phyloP scores from a whole-genome alignment of 2,329 filamentous ascomycete genomes.

The Rosellinia necatrix region DNA sequence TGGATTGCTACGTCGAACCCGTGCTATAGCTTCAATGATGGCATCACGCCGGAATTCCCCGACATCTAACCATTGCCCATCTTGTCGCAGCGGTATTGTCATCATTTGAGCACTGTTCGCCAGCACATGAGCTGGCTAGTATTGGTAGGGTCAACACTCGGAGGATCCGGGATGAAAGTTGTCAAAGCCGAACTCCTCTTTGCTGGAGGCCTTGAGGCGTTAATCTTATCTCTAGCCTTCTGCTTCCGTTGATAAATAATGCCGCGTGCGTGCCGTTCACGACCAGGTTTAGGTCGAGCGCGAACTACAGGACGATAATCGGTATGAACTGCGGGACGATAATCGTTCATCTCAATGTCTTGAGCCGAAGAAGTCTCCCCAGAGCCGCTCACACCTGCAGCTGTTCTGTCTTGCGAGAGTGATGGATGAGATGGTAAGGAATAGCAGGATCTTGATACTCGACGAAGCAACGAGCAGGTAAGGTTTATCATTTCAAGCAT shows the following conservation, averaged over 20 bases:
- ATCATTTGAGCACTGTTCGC: slow-evolving; percentile 16
- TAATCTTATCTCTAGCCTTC: slow-evolving; percentile 16
- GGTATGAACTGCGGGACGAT: slow-evolving; percentile 13
- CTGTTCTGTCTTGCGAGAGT: slow-evolving; percentile 31
- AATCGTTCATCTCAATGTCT: slow-evolving; percentile 16
- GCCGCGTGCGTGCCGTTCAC: slow-evolving; percentile 13
- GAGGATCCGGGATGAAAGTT: slow-evolving; percentile 16
- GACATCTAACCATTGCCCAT: slow-evolving; percentile 1
- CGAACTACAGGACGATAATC: slow-evolving; percentile 16
- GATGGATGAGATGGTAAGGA: slow-evolving; percentile 26
- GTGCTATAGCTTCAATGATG: slow-evolving; percentile 7
- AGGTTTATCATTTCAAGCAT: slow-evolving; percentile 19
- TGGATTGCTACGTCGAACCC: slow-evolving; percentile 5
- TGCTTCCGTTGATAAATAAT: slow-evolving; percentile 18
- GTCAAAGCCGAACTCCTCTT: slow-evolving; percentile 15
- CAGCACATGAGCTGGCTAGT: slow-evolving; percentile 16
- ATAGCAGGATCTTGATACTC: slow-evolving; percentile 29
- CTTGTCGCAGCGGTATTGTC: slow-evolving; percentile 1
- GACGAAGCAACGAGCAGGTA: slow-evolving; percentile 35
- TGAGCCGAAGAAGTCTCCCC: slow-evolving; percentile 19
- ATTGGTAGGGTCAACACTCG: slow-evolving; percentile 13
- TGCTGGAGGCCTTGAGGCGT: slow-evolving; percentile 12
- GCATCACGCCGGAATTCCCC: slow-evolving; percentile 2
- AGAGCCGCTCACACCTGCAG: slow-evolving; percentile 22
- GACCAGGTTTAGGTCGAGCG: slow-evolving; percentile 11